These are phyloP conservation scores for Chaetomium globosum DNA, from an alignment of 2,329 filamentous ascomycete genomes.

Conservation along the genomic window DNA sequence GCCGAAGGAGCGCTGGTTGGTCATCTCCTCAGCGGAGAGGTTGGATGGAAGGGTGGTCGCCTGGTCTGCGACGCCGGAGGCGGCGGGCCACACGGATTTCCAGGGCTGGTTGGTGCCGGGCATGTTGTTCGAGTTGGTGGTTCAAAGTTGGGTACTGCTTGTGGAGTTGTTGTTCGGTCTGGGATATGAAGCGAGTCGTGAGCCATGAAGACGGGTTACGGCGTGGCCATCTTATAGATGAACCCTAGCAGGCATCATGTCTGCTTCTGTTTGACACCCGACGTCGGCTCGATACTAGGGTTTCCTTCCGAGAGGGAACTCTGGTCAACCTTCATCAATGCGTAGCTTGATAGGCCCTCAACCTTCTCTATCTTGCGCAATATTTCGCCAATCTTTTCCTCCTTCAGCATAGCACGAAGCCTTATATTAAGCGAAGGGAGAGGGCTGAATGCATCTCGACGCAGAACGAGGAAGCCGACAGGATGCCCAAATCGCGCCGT, in stretches of 20 bases:
- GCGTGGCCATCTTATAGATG: not conserved
- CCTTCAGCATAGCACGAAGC: not conserved
- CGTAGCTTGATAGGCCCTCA: not conserved
- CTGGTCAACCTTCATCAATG: not conserved
- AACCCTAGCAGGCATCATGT: not conserved
- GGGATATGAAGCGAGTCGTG: not conserved
- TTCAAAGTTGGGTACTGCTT: not conserved
- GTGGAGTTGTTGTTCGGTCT: not conserved
- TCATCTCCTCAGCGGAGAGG: conserved; percentile 13
- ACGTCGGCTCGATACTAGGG: not conserved
- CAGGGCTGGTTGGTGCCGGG: conserved; percentile 6
- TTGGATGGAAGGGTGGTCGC: not conserved
- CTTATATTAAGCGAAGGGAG: not conserved
- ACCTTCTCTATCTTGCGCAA: conserved; percentile 10
- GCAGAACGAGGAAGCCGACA: not conserved
- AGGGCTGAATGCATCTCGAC: not conserved
- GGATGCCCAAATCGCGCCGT: not conserved
- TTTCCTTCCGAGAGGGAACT: not conserved
- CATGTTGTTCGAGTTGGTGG: not conserved
- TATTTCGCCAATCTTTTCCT: not conserved
- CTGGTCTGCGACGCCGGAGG: not conserved
- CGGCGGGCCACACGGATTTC: conserved; percentile 8
- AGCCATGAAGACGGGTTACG: not conserved
- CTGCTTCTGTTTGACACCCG: not conserved
- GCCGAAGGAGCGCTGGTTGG: conserved; percentile 12